Conservation (phyloP, 1,284 basidiomycete genomes). For the Serendipita sp. region DNA sequence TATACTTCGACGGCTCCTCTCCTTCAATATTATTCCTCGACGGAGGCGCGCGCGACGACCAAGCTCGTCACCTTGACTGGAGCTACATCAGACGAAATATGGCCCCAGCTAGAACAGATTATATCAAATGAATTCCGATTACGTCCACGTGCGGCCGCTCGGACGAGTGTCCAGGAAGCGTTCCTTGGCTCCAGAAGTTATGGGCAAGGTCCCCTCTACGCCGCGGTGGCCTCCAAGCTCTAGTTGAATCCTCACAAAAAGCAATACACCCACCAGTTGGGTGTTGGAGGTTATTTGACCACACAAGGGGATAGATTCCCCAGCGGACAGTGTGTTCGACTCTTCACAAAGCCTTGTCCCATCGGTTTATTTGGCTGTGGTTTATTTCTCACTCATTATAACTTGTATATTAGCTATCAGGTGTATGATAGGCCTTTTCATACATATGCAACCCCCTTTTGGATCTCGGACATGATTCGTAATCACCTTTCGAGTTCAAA, state of each 20-base stretch:
- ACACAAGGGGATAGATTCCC: no score
- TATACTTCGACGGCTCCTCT: constrained; percentile 82
- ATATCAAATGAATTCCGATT: constrained; percentile 28
- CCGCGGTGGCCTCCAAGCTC: not conserved
- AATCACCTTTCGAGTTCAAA: not conserved
- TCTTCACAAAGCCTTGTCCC: no score
- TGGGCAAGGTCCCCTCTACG: not conserved
- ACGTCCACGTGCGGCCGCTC: not conserved
- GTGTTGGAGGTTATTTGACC: no score
- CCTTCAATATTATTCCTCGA: constrained; percentile 58
- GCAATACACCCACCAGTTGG: not conserved
- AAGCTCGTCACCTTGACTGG: constrained; percentile 68
- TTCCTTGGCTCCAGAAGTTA: not conserved
- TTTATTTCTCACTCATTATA: no score
- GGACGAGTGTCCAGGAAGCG: not conserved
- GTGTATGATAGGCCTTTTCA: not conserved
- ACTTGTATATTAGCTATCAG: not conserved
- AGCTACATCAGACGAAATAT: constrained; percentile 82
- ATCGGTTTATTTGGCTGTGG: no score
- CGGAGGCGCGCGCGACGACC: constrained; percentile 22
- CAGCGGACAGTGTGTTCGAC: no score
- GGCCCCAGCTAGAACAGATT: constrained; percentile 60
- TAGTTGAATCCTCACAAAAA: not conserved
- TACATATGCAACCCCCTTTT: not conserved
- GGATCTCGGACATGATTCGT: not conserved